Evolutionary conservation across 495 filamentous ascomycete genomes (phyloP), one percentile per base, ranked within the genome.

Genomic region (Talaromyces wortmannii): DNA sequence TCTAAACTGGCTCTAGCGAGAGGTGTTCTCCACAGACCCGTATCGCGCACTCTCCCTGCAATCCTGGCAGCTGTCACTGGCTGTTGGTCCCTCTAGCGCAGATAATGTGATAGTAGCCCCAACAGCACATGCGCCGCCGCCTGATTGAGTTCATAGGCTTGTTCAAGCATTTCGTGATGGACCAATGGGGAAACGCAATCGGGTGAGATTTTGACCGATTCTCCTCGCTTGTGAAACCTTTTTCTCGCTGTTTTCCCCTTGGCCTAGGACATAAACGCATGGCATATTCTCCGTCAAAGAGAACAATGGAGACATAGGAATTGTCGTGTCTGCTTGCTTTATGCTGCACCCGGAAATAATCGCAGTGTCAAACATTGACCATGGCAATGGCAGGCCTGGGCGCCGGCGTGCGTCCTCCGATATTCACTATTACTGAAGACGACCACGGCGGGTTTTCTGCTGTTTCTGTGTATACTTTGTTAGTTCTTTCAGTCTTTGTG

Each of bases 361-460:
- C 23, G 23, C 23, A 23, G 23, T 23, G n/a, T 23, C 23, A 23
- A 23, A 1, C 23, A 23, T 23, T 23, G 23, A 23, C 36, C 8
- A 40, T 40, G 36, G 2, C 8, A 8, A 40, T 40, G 36, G 8
- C 36, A 40, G 8, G 5, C 13, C 8, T 40, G 31, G 23, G 40
- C 57, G 63, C 65, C 13, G 65, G 65, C 46, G 63, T 61, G 7
- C 23, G 65, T 36, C 65, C 65, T 45, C 65, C 65, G 31, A 56
- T 67, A n/a, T 67, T 67, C 49, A 48, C 55, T 17, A 67, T 67
- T 31, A 59, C 65, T 10, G 61, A 60, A n/a, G 56, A 60, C 16
- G 65, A 67, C 53, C 63, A 66, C 50, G 65, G 60, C 7, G 65
- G 65, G 31, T 67, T 66, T 52, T 53, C 56, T 5, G 63, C 63